These are phyloP conservation scores for Venturia carpophila DNA, from an alignment of 2,329 filamentous ascomycete species.

Conservation along the genomic window DNA sequence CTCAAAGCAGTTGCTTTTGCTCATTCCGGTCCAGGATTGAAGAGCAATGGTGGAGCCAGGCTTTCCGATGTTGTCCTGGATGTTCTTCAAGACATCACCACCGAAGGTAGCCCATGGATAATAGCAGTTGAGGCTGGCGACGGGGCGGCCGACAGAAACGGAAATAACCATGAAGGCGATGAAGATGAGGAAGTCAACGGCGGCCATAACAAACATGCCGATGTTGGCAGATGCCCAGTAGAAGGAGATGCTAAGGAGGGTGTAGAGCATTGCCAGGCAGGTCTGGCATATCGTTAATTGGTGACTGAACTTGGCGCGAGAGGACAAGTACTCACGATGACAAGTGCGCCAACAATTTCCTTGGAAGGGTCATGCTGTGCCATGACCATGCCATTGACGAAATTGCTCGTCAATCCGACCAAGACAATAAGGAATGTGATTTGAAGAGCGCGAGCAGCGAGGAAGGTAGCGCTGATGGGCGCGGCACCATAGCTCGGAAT, in stretches of 20 bases:
- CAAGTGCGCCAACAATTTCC: constrained; percentile 69
- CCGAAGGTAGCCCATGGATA: constrained; percentile 46
- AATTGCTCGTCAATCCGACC: constrained; percentile 74
- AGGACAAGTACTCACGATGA: constrained; percentile 55
- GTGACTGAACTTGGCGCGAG: not conserved
- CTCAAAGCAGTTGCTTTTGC: constrained; percentile 64
- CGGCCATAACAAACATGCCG: constrained; percentile 64
- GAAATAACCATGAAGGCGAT: constrained; percentile 72
- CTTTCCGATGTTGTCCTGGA: constrained; percentile 38
- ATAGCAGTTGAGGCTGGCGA: constrained; percentile 69
- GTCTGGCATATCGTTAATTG: constrained; percentile 46
- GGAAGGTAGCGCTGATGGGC: constrained; percentile 67
- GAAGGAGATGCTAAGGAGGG: constrained; percentile 59
- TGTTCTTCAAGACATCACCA: constrained; percentile 29
- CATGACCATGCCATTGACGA: constrained; percentile 67
- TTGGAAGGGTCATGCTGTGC: constrained; percentile 58
- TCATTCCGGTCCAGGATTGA: constrained; percentile 51
- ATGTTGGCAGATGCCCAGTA: constrained; percentile 73
- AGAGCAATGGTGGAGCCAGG: constrained; percentile 45
- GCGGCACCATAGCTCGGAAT: constrained; percentile 57
- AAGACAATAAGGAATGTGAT: constrained; percentile 64
- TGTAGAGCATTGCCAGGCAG: constrained; percentile 71
- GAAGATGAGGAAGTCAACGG: constrained; percentile 60
- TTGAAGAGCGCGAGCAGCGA: constrained; percentile 63
- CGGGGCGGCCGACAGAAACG: constrained; percentile 68